phyloP scores from a whole-genome alignment of 2,329 filamentous ascomycete species.

The Colletotrichum ledebouriae region DNA sequence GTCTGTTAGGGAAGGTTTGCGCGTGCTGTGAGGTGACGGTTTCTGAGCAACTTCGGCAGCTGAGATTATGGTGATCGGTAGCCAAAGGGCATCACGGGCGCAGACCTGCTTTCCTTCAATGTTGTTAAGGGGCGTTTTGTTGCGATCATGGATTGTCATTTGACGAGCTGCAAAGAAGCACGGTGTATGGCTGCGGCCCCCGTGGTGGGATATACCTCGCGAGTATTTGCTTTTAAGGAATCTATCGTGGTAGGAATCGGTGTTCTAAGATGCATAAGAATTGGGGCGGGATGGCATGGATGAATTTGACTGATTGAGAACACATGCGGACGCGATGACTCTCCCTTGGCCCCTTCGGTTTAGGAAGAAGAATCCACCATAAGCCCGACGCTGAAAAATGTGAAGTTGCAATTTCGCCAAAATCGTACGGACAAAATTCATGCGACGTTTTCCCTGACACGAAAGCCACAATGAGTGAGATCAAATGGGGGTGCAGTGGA shows the following conservation, averaged over 20 bases:
- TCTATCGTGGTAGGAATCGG: not conserved
- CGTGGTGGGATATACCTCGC: constrained; percentile 36
- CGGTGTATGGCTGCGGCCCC: constrained; percentile 35
- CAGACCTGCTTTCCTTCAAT: not conserved
- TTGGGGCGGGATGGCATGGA: constrained; percentile 13
- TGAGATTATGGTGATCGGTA: not conserved
- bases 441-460: no score
- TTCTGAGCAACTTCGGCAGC: not conserved
- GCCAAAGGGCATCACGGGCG: not conserved
- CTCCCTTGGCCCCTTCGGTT: no score
- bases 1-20: constrained; percentile 51
- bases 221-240: constrained; percentile 4
- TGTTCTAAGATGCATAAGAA: not conserved
- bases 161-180: constrained; percentile 12
- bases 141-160: constrained; percentile 27
- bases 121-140: not conserved
- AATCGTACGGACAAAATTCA: no score
- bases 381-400: no score
- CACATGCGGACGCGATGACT: not conserved
- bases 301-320: not conserved
- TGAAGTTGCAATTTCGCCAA: no score
- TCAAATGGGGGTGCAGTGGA: no score
- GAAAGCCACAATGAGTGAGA: no score
- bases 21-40: constrained; percentile 50
- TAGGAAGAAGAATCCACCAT: no score